A percentile compares a stretch with the other conserved stretches of the same genome.
Conservation (phyloP, 768 basidiomycete species). For the Boletus subcaerulescens region DNA sequence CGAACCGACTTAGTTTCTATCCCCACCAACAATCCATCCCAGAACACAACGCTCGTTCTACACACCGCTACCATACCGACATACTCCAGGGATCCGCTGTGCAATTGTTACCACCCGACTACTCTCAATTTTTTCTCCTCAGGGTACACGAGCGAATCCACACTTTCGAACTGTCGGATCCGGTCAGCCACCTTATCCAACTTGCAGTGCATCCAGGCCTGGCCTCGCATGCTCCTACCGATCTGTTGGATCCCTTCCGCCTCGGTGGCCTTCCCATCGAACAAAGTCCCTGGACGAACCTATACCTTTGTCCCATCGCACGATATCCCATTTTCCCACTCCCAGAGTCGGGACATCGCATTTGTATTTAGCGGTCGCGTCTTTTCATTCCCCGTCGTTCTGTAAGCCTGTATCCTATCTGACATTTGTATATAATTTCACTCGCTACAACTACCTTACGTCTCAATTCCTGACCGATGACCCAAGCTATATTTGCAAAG, state of each 20-base stretch:
- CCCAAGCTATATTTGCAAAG: constrained; percentile 52
- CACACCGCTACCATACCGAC: constrained; percentile 2
- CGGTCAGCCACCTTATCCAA: neutral
- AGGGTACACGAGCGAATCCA: constrained; percentile 9
- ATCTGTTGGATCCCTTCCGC: neutral
- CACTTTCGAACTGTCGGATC: neutral
- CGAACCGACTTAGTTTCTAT: constrained; percentile 1
- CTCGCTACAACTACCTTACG: neutral
- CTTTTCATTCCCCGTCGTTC: constrained; percentile 3
- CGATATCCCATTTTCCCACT: neutral
- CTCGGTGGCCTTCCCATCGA: neutral
- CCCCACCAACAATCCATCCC: neutral
- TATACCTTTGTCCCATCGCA: constrained; percentile 14
- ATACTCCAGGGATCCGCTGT: constrained; percentile 33
- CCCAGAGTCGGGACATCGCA: too few relatives aligned
- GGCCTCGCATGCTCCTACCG: neutral
- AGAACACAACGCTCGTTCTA: neutral
- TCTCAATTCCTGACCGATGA: constrained; percentile 24
- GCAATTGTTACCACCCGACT: constrained; percentile 33
- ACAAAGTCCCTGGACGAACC: neutral
- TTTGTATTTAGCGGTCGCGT: too few relatives aligned
- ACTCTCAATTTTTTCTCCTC: constrained; percentile 31
- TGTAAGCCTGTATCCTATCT: constrained; percentile 10
- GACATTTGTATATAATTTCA: constrained; percentile 4
- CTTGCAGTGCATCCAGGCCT: neutral